Base-by-base conservation (phyloP, 106 monocot genomes). In the Platanthera zijinensis region DNA sequence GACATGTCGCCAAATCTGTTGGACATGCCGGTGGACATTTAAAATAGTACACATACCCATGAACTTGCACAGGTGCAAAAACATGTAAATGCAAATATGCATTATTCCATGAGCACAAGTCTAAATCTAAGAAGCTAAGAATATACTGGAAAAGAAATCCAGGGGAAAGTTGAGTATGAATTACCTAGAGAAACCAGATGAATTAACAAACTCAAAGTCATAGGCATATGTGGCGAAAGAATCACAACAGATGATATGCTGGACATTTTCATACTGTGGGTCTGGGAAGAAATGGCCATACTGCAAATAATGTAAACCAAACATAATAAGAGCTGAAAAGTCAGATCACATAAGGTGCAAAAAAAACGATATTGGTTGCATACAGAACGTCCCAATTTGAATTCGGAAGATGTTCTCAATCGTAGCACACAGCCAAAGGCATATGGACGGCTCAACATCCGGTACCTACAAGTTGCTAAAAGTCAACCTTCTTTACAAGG, bases 281-380 rank as follows among this genome's bases (percentile, higher is more conserved):
- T 99, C 99, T 71, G 99, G 90, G 74, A 99, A 99, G 83, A 99
- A 99, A 90, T 99, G 99, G 52, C 99, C 99, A 85, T 90, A 94
- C 99, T 99, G 94, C 86, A 66, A 83, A 50, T 66, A 81, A 80
- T 81, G 83, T 56, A 62, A 74, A 57, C 2, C 45, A 75, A 74
- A 67, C 22, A 51, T 8, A 80, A 61, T 59, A 80, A 21, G 8
- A 71, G 25, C 21, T 57, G 52, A 75, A 46, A 59, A 66, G 22
- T 48, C 17, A 17, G 50, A 7, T n/a, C 54, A 49, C 39, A 79
- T 39, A 61, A 13, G 51, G 57, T 17, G 28, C 1, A 21, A 0
- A 78, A 79, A 49, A 14, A 82, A 59, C 25, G 49, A 74, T 5
- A 75, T 52, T 75, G 73, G 21, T 48, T 74, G 8, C 94, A 77